These are phyloP conservation scores for Coemansia sp. DNA, from an alignment of 192 early-diverging fungal genomes.

Conservation along the genomic window DNA sequence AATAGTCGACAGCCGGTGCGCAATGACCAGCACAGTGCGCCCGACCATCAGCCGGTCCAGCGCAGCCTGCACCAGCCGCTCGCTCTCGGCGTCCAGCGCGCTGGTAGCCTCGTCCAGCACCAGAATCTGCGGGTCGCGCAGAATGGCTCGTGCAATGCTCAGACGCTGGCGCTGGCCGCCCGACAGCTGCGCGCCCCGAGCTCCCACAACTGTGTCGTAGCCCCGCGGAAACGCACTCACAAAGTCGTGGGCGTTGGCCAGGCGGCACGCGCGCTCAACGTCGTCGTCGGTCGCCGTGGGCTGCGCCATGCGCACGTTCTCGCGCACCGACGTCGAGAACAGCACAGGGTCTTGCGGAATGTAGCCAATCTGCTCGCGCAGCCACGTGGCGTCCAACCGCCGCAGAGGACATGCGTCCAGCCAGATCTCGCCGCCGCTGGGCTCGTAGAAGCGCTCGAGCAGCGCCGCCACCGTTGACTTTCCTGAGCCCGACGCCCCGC, in stretches of 20 bases:
- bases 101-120: constrained; percentile 80
- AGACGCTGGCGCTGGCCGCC: constrained; percentile 67
- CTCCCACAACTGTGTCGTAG: constrained; percentile 57
- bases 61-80: constrained; percentile 71
- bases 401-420: constrained; percentile 64
- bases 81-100: constrained; percentile 72
- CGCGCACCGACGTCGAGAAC: constrained; percentile 73
- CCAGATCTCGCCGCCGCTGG: constrained; percentile 60
- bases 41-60: constrained; percentile 69
- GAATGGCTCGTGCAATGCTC: constrained; percentile 61
- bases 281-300: constrained; percentile 63
- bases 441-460: constrained; percentile 78
- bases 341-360: constrained; percentile 79
- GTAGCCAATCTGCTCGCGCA: constrained; percentile 69
- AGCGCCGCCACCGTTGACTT: constrained; percentile 75
- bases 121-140: constrained; percentile 67
- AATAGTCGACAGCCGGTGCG: constrained; percentile 81
- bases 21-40: constrained; percentile 83
- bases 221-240: constrained; percentile 56
- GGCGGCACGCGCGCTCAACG: constrained; percentile 66
- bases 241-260: constrained; percentile 77
- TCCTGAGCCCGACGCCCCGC: constrained; percentile 59
- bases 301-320: constrained; percentile 71
- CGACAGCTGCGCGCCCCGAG: constrained; percentile 58
- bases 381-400: constrained; percentile 61